Percentiles rank a stretch among this genome's conserved stretches.
phyloP scores from a whole-genome alignment of 169 alveolate species.

The Plasmodium vivax region DNA sequence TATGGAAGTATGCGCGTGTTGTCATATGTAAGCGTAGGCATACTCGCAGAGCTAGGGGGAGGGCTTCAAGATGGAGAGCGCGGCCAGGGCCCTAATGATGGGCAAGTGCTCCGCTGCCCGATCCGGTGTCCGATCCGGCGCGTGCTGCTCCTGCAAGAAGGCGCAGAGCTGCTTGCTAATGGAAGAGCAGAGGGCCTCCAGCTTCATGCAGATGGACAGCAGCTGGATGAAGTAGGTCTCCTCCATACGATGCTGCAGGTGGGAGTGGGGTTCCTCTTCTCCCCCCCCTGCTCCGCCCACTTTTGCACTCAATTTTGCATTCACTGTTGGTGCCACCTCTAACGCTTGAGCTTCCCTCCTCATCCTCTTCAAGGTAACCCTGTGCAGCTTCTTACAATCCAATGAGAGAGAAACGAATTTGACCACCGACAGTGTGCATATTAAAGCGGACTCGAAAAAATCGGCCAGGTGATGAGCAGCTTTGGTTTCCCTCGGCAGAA shows the following conservation, averaged over 20 bases:
- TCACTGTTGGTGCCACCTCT: neutral
- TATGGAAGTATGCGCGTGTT: neutral
- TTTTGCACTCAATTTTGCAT: neutral
- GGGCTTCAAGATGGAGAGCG: slow-evolving; percentile 46
- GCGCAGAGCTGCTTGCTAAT: slow-evolving; percentile 59
- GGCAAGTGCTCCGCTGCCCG: slow-evolving; percentile 26
- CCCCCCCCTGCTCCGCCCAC: neutral
- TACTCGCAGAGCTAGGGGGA: neutral
- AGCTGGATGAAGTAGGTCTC: slow-evolving; percentile 40
- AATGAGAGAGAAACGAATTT: slow-evolving; percentile 59
- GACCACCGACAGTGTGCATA: slow-evolving; percentile 44
- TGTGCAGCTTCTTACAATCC: slow-evolving; percentile 45
- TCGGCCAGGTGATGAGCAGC: neutral
- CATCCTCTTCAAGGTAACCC: neutral
- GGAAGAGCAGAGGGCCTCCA: slow-evolving; percentile 71
- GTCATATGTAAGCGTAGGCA: neutral
- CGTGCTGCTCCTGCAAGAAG: slow-evolving; percentile 32
- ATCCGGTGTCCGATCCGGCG: neutral
- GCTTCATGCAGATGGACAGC: slow-evolving; percentile 35
- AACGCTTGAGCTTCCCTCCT: neutral
- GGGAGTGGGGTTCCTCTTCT: neutral
- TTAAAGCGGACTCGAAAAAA: slow-evolving; percentile 59
- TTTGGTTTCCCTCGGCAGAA: slow-evolving; percentile 15
- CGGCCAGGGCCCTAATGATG: slow-evolving; percentile 55
- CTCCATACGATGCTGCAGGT: slow-evolving; percentile 4